phyloP scores from a whole-genome alignment of 129 eudicot species.

The Arctium minus region DNA sequence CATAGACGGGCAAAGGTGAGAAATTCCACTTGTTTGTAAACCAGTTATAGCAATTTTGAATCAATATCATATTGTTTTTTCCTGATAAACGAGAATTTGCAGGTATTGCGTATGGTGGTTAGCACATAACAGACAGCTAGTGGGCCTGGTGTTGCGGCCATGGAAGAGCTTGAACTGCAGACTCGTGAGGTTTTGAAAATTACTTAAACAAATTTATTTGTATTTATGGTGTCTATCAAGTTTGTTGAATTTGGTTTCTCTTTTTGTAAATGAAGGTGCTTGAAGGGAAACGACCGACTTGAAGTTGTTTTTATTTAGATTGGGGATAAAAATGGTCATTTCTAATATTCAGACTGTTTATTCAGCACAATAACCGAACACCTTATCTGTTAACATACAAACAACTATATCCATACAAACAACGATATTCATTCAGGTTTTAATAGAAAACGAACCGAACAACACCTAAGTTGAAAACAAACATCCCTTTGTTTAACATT shows the following conservation, averaged over 20 bases:
- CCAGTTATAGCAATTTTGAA: background rate
- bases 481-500: too few relatives aligned
- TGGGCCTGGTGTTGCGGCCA: slow-evolving; percentile 99
- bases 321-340: too few relatives aligned
- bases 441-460: too few relatives aligned
- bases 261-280: slow-evolving; percentile 51
- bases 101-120: slow-evolving; percentile 94
- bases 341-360: too few relatives aligned
- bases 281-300: slow-evolving; percentile 88
- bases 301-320: too few relatives aligned
- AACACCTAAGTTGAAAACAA: too few relatives aligned
- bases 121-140: slow-evolving; percentile 99
- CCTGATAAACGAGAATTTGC: slow-evolving; percentile 8
- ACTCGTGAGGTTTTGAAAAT: slow-evolving; percentile 79
- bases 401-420: too few relatives aligned
- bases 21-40: too few relatives aligned
- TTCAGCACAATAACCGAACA: too few relatives aligned
- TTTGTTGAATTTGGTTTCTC: background rate
- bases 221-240: background rate
- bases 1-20: slow-evolving; percentile 81
- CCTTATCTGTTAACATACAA: too few relatives aligned
- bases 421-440: too few relatives aligned
- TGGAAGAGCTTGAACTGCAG: slow-evolving; percentile 96
- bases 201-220: background rate
- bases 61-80: background rate